Evolutionary conservation across 148 eudicot genomes (phyloP), one percentile per base, ranked within the genome.

Genomic region (Polygonum maritimum): DNA sequence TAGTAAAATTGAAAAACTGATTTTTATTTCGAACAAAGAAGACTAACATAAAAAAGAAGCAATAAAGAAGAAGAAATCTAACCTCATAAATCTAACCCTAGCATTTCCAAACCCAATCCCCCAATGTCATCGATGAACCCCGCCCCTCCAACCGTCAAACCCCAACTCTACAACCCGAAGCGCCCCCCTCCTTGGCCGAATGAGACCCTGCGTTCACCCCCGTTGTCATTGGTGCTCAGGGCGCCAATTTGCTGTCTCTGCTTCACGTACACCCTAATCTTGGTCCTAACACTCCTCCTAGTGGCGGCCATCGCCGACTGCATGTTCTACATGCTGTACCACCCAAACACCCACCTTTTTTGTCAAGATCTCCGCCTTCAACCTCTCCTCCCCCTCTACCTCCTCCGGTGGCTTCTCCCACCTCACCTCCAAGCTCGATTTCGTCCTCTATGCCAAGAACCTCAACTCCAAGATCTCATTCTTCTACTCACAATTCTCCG

Each of bases 301-400:
- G 73, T 88, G 38, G 89, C 89, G 72, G 91, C 92, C 73, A 90
- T 89, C 49, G 86, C 87, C 55, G 92, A 82, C 16, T 85, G 87
- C 76, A 80, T 84, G 33, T 77, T 87, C 65, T 92, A 95, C 91
- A 79, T 83, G 38, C 79, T 95, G 8, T 95, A 95, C 91, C 87
- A 79, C 98, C 97, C 9, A 90, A 85, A 45, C 92, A 91, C 77
- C 97, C 98, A 1, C 54, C 84, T 0, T 95, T 95, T 83, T 54
- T 14, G 78, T 92, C 71, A 81, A 77, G 55, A 77, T 90, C 78
- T 73, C 88, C 21, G 60, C 74, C 0, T 90, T 92, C 82, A 95
- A 92, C 78, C 84, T 95, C 79, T 74, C 94, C 38, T 70, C 86
- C 16, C 38, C 67, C 11, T 79, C 90, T 77, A 87, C 87, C 31